phyloP scores from a whole-genome alignment of 2,329 filamentous ascomycete genomes.

The Graphium sp. region DNA sequence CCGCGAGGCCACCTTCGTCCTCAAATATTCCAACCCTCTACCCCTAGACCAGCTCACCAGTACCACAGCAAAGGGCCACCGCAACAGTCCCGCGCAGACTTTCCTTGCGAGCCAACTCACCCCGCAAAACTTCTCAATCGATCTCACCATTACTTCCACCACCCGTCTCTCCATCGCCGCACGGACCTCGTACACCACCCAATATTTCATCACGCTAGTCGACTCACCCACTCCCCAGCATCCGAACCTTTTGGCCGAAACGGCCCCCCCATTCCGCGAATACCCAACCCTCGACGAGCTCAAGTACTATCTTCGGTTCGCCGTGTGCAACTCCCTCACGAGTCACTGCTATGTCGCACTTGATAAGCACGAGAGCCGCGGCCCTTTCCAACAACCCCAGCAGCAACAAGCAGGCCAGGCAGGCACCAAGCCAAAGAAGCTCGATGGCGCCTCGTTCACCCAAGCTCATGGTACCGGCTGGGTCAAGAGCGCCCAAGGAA shows the following conservation, averaged over 20 bases:
- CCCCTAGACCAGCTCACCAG: conserved; percentile 11
- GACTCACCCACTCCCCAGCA: conserved; percentile 4
- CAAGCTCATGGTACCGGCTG: background rate
- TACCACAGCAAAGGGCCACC: conserved; percentile 19
- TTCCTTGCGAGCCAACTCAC: conserved; percentile 8
- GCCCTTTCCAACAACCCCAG: too few species aligned
- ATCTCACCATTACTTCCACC: conserved; percentile 26
- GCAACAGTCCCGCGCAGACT: conserved; percentile 20
- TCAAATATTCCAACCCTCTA: conserved; percentile 19
- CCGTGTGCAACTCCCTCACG: conserved; percentile 21
- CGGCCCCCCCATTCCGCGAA: conserved; percentile 25
- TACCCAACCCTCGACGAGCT: conserved; percentile 27
- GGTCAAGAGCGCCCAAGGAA: conserved; percentile 1
- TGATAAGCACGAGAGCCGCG: too few species aligned
- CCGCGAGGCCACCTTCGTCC: conserved; percentile 20
- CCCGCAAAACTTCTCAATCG: conserved; percentile 16
- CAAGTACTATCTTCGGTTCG: conserved; percentile 25
- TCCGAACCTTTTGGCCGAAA: conserved; percentile 14
- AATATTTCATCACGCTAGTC: conserved; percentile 24
- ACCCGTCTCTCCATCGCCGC: conserved; percentile 23
- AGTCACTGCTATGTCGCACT: conserved; percentile 15
- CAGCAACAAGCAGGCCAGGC: background rate
- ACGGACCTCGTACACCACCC: conserved; percentile 25
- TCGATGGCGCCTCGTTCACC: background rate
- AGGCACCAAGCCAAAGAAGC: too few species aligned